Conservation (phyloP, 2,329 filamentous ascomycete species). For the Bipolaris oryzae region DNA sequence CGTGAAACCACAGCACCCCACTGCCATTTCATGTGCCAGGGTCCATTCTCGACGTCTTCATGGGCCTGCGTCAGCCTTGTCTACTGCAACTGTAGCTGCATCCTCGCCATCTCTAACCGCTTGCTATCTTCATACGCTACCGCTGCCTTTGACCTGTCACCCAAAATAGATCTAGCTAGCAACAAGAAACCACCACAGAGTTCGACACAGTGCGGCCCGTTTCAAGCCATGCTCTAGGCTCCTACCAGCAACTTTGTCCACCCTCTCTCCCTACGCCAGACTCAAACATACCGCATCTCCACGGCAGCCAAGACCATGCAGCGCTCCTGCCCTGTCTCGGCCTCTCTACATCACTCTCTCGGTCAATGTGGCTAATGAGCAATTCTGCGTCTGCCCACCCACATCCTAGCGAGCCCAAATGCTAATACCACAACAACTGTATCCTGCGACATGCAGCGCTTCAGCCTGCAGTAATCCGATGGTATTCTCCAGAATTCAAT, state of each 20-base stretch:
- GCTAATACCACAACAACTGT: not conserved
- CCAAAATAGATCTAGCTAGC: not conserved
- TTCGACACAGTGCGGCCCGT: not conserved
- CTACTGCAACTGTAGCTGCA: not conserved
- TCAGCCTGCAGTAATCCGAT: constrained; percentile 27
- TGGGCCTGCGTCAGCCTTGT: not conserved
- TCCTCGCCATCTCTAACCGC: not conserved
- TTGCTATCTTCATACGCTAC: not conserved
- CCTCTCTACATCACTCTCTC: not conserved
- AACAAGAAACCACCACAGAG: not conserved
- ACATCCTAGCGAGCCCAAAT: not conserved
- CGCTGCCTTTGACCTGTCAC: not conserved
- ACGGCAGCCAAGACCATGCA: not conserved
- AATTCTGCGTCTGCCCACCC: not conserved
- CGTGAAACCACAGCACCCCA: not conserved
- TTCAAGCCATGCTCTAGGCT: not conserved
- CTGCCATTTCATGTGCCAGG: not conserved
- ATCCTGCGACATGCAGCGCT: not conserved
- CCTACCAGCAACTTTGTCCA: not conserved
- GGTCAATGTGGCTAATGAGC: not conserved
- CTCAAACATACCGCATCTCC: not conserved
- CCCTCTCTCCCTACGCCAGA: not conserved
- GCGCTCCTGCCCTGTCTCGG: not conserved
- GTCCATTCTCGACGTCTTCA: not conserved
- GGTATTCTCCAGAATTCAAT: constrained; percentile 27